A percentile compares a stretch with the other conserved stretches of the same genome.
phyloP scores from a whole-genome alignment of 345 rosid genomes.

The Boechera divaricarpa region DNA sequence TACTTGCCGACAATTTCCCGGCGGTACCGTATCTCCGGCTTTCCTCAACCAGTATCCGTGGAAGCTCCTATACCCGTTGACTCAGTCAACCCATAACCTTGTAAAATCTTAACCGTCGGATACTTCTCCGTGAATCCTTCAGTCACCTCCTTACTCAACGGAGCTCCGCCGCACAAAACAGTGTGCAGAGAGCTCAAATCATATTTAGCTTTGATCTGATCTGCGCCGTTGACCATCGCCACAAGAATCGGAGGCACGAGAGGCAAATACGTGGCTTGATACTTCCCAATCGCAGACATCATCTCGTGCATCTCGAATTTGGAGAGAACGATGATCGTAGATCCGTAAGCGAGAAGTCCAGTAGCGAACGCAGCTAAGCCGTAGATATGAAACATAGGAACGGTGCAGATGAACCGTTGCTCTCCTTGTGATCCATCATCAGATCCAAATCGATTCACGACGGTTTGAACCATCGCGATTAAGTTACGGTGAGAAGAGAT shows the following conservation, averaged over 20 bases:
- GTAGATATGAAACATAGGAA: conserved; percentile 96
- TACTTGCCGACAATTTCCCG: conserved; percentile 65
- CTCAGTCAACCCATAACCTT: conserved; percentile 89
- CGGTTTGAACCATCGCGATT: conserved; percentile 57
- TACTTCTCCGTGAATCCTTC: conserved; percentile 69
- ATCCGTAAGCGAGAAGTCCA: conserved; percentile 74
- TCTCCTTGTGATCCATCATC: conserved; percentile 42
- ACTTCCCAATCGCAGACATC: conserved; percentile 66
- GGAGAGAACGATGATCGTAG: conserved; percentile 72
- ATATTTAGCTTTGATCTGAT: conserved; percentile 58
- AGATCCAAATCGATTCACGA: conserved; percentile 51
- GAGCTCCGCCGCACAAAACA: conserved; percentile 80
- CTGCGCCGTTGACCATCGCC: conserved; percentile 64
- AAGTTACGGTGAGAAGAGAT: conserved; percentile 77
- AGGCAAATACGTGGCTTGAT: conserved; percentile 69
- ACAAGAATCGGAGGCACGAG: conserved; percentile 88
- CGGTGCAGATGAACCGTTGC: conserved; percentile 74
- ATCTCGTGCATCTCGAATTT: conserved; percentile 83
- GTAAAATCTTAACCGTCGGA: conserved; percentile 62
- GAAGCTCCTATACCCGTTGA: conserved; percentile 75
- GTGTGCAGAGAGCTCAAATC: conserved; percentile 67
- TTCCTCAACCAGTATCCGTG: conserved; percentile 70
- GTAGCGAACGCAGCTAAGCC: conserved; percentile 82
- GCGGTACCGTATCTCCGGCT: conserved; percentile 75
- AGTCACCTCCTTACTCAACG: conserved; percentile 77